These are phyloP conservation scores for Marasmius oreades DNA, from an alignment of 1,284 basidiomycete species.

Conservation along the genomic window DNA sequence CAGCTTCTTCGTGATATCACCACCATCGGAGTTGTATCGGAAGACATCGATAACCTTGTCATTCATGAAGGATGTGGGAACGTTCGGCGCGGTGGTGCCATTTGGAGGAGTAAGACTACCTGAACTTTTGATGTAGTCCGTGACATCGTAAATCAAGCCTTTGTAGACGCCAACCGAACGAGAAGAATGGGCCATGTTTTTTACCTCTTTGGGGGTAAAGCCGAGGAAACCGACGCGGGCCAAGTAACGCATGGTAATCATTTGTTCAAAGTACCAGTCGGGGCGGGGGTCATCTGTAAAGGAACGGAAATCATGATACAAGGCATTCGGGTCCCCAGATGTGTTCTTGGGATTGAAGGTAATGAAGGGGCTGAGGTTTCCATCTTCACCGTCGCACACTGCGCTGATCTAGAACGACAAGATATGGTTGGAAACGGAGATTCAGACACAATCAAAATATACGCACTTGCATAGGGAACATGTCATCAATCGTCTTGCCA, in stretches of 20 bases:
- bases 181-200: constrained; percentile 54
- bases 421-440: constrained; percentile 9
- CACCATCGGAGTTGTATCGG: constrained; percentile 68
- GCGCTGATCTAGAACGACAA: constrained; percentile 69
- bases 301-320: constrained; percentile 95
- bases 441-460: background rate
- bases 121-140: constrained; percentile 68
- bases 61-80: constrained; percentile 79
- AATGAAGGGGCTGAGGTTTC: constrained; percentile 83
- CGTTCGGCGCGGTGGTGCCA: constrained; percentile 55
- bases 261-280: constrained; percentile 96
- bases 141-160: constrained; percentile 85
- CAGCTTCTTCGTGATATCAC: constrained; percentile 82
- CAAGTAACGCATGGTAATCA: constrained; percentile 87
- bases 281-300: constrained; percentile 86
- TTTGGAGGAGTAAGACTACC: constrained; percentile 56
- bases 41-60: constrained; percentile 76
- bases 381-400: constrained; percentile 85
- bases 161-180: constrained; percentile 78
- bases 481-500: constrained; percentile 73
- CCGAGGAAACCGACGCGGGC: constrained; percentile 89
- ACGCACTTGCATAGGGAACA: constrained; percentile 92
- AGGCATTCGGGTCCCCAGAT: constrained; percentile 68
- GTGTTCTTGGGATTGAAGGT: constrained; percentile 78
- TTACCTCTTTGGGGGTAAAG: constrained; percentile 78